phyloP scores from a whole-genome alignment of 2,329 filamentous ascomycete species.

The Knufia petricola region DNA sequence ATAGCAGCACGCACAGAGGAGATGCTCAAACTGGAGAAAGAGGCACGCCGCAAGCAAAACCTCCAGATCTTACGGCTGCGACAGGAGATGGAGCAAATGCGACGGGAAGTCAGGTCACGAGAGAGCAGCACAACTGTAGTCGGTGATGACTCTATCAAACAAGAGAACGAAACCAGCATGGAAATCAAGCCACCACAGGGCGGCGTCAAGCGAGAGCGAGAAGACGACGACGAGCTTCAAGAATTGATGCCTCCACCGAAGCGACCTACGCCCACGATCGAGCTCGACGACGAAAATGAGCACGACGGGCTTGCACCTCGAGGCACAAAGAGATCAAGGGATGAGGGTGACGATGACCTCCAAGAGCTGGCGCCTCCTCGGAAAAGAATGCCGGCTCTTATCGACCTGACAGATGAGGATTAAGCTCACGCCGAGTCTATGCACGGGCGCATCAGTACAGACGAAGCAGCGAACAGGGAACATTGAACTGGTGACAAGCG shows the following conservation, averaged over 20 bases:
- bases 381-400: slow-evolving; percentile 1
- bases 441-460: no score
- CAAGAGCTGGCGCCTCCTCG: slow-evolving; percentile 5
- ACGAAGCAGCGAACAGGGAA: no score
- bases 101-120: no score
- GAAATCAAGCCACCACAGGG: background rate
- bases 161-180: no score
- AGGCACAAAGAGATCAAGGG: background rate
- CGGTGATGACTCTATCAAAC: background rate
- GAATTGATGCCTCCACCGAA: slow-evolving; percentile 3
- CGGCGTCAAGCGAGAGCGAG: background rate
- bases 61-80: background rate
- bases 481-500: no score
- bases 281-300: slow-evolving; percentile 10
- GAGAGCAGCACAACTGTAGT: background rate
- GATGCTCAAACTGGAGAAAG: background rate
- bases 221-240: slow-evolving; percentile 10
- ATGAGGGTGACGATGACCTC: slow-evolving; percentile 9
- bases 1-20: slow-evolving; percentile 5
- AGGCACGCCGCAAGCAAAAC: background rate
- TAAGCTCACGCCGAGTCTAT: background rate
- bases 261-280: slow-evolving; percentile 5
- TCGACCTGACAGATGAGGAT: slow-evolving; percentile 13
- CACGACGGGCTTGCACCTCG: no score
- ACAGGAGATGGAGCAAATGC: background rate